These are phyloP conservation scores for Leptodermis oblonga DNA, from an alignment of 257 asterid species.

Conservation along the genomic window DNA sequence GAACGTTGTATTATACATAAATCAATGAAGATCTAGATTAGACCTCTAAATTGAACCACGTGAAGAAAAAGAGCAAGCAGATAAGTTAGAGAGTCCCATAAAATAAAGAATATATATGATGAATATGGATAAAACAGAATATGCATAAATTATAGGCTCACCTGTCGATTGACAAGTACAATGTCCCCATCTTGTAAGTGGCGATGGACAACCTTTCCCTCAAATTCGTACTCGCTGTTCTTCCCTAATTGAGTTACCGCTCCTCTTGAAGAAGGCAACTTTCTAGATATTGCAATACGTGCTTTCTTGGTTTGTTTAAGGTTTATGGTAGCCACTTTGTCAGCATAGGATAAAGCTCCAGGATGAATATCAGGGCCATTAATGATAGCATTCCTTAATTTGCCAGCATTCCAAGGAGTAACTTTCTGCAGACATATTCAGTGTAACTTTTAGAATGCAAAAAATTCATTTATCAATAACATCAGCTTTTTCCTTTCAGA, in stretches of 20 bases:
- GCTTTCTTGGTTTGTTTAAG: conserved; percentile 39
- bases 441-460: neutral
- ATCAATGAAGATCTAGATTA: neutral
- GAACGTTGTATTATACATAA: neutral
- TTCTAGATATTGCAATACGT: conserved; percentile 69
- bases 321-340: conserved; percentile 53
- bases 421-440: conserved; percentile 55
- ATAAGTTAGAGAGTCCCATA: neutral
- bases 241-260: conserved; percentile 52
- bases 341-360: conserved; percentile 69
- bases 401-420: conserved; percentile 92
- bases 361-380: conserved; percentile 93
- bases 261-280: conserved; percentile 87
- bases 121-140: neutral
- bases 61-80: neutral
- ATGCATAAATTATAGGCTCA: conserved; percentile 15
- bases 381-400: conserved; percentile 66
- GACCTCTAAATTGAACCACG: neutral
- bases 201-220: conserved; percentile 77
- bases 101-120: neutral
- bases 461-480: neutral
- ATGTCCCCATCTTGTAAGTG: conserved; percentile 98
- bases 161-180: conserved; percentile 98
- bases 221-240: conserved; percentile 60
- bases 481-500: neutral